These are phyloP conservation scores for Takashimella tepidaria DNA, from an alignment of 1,284 basidiomycete genomes.

Conservation along the genomic window DNA sequence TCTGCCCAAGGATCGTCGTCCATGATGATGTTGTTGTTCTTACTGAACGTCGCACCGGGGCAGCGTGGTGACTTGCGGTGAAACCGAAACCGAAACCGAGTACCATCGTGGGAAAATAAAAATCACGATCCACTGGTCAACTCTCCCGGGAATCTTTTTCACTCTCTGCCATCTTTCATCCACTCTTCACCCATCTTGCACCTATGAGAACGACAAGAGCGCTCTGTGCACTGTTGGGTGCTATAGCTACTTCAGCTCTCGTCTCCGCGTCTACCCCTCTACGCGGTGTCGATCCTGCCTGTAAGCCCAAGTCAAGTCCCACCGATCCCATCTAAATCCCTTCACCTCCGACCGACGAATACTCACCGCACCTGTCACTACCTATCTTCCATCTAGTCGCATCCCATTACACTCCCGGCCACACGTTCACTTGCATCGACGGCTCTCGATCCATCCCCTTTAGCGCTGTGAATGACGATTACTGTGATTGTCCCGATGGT, in stretches of 20 bases:
- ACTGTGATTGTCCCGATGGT: slow-evolving; percentile 88
- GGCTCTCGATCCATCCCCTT: slow-evolving; percentile 52
- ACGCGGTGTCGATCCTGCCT: slow-evolving; percentile 15
- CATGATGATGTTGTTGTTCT: not conserved
- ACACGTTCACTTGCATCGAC: slow-evolving; percentile 40
- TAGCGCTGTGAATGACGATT: slow-evolving; percentile 85
- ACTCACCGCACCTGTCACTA: not conserved
- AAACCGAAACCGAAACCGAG: not conserved
- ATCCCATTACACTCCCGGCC: slow-evolving; percentile 9
- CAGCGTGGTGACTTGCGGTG: not conserved
- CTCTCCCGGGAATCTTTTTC: no score
- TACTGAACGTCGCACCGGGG: not conserved
- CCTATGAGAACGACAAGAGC: not conserved
- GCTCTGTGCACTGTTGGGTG: slow-evolving; percentile 6
- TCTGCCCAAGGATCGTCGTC: slow-evolving; percentile 37
- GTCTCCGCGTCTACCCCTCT: not conserved
- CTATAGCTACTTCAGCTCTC: not conserved
- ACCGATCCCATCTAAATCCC: not conserved
- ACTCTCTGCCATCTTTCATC: no score
- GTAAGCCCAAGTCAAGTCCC: slow-evolving; percentile 3
- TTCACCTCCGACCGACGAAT: not conserved
- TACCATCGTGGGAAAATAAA: not conserved
- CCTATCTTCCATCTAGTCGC: slow-evolving; percentile 6
- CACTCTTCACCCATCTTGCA: no score
- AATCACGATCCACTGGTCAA: not conserved